These are phyloP conservation scores for Scleromitrula shiraiana DNA, from an alignment of 2,329 filamentous ascomycete genomes.

Conservation along the genomic window DNA sequence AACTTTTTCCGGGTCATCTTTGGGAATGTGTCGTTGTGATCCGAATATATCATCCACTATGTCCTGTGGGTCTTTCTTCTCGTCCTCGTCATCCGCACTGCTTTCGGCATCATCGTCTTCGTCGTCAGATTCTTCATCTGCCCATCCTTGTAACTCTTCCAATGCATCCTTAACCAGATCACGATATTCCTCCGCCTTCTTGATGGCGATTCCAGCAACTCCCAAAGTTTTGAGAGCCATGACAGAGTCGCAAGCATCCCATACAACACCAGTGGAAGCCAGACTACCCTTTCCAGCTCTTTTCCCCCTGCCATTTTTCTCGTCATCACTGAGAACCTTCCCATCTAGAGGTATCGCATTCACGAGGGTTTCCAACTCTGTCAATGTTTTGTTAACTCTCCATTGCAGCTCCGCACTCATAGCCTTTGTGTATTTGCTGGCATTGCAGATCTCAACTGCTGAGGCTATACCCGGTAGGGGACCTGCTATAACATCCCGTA, in stretches of 20 bases:
- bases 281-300: conserved; percentile 43
- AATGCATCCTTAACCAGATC: conserved; percentile 75
- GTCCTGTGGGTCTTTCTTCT: conserved; percentile 39
- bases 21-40: conserved; percentile 52
- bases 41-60: conserved; percentile 63
- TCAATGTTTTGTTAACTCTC: conserved; percentile 51
- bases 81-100: conserved; percentile 39
- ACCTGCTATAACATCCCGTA: conserved; percentile 63
- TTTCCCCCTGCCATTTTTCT: conserved; percentile 36
- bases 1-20: conserved; percentile 54
- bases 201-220: conserved; percentile 60
- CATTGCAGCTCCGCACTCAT: conserved; percentile 57
- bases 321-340: conserved; percentile 39
- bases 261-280: conserved; percentile 67
- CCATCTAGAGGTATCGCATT: conserved; percentile 52
- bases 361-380: conserved; percentile 55
- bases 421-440: conserved; percentile 52
- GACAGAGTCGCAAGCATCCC: conserved; percentile 74
- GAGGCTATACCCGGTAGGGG: conserved; percentile 70
- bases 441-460: conserved; percentile 57
- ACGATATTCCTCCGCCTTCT: conserved; percentile 65
- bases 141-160: conserved; percentile 82
- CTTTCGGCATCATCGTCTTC: conserved; percentile 47
- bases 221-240: conserved; percentile 56
- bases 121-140: conserved; percentile 59